phyloP scores from a whole-genome alignment of 2,329 filamentous ascomycete species.

The Diaporthe vaccinii region DNA sequence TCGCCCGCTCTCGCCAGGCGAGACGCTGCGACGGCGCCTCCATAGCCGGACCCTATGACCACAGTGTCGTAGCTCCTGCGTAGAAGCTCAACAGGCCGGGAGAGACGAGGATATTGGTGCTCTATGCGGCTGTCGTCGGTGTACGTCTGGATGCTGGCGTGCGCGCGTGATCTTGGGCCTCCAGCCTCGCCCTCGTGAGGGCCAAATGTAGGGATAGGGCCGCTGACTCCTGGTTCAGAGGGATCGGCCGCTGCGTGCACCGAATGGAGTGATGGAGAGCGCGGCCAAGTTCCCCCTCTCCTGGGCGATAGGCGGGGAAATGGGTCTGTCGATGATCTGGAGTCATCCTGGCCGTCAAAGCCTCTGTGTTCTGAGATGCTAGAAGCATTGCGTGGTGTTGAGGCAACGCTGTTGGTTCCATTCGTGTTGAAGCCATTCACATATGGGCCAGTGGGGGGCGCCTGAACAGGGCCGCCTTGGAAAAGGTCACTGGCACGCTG shows the following conservation, averaged over 20 bases:
- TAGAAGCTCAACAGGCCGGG: constrained; percentile 69
- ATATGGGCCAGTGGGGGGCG: constrained; percentile 20
- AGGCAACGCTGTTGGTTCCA: constrained; percentile 34
- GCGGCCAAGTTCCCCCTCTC: constrained; percentile 35
- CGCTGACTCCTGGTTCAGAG: constrained; percentile 22
- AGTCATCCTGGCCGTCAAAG: neutral
- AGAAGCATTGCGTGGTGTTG: constrained; percentile 25
- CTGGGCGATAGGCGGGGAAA: constrained; percentile 19
- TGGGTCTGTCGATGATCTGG: neutral
- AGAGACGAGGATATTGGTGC: constrained; percentile 64
- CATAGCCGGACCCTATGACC: constrained; percentile 78
- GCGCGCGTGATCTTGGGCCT: constrained; percentile 51
- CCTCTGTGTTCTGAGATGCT: constrained; percentile 8
- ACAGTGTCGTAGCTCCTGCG: constrained; percentile 73
- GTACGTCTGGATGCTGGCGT: constrained; percentile 48
- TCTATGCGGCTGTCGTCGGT: constrained; percentile 44
- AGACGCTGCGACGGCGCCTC: constrained; percentile 75
- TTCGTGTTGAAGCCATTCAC: constrained; percentile 37
- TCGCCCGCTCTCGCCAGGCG: constrained; percentile 73
- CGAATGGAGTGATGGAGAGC: constrained; percentile 27
- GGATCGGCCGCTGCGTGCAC: neutral
- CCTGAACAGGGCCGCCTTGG: constrained; percentile 35
- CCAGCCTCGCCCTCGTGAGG: constrained; percentile 51
- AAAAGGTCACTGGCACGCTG: constrained; percentile 1
- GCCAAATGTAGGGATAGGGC: constrained; percentile 47